Conservation (phyloP, 495 filamentous ascomycete genomes). For the Aspergillus taichungensis region DNA sequence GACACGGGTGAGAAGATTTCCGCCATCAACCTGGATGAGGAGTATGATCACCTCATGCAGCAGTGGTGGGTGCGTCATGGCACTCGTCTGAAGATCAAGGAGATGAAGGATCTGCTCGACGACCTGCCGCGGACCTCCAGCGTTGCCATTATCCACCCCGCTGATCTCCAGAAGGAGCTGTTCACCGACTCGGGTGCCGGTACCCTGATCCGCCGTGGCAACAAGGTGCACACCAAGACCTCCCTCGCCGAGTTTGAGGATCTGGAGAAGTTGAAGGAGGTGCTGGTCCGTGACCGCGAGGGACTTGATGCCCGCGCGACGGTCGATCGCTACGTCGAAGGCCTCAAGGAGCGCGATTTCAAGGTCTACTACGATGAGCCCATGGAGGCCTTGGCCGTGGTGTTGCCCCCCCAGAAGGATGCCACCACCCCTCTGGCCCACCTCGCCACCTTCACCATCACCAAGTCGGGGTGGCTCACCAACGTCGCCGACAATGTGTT, state of each 20-base stretch:
- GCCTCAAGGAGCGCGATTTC: constrained; percentile 67
- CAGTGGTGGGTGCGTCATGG: constrained; percentile 96
- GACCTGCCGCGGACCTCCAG: constrained; percentile 84
- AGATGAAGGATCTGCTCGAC: constrained; percentile 89
- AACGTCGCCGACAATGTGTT: constrained; percentile 99
- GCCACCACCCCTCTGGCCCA: constrained; percentile 50
- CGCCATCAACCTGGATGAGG: constrained; percentile 94
- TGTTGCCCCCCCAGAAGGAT: constrained; percentile 58
- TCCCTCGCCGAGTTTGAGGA: constrained; percentile 74
- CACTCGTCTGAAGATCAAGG: constrained; percentile 95
- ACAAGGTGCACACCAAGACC: constrained; percentile 73
- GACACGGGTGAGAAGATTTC: constrained; percentile 93
- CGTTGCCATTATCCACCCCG: constrained; percentile 95
- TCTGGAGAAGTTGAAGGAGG: constrained; percentile 65
- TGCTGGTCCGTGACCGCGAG: constrained; percentile 77
- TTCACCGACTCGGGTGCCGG: constrained; percentile 96
- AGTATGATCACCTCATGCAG: constrained; percentile 89
- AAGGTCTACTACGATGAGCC: constrained; percentile 92
- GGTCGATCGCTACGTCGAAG: constrained; percentile 78
- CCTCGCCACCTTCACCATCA: constrained; percentile 88
- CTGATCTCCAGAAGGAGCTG: constrained; percentile 87
- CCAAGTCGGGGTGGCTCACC: constrained; percentile 89
- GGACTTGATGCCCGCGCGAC: constrained; percentile 74
- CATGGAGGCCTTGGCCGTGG: constrained; percentile 95
- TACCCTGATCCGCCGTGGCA: constrained; percentile 86